These are phyloP conservation scores for Chenopodium quinoa DNA, from an alignment of 148 eudicot species.

Conservation along the genomic window DNA sequence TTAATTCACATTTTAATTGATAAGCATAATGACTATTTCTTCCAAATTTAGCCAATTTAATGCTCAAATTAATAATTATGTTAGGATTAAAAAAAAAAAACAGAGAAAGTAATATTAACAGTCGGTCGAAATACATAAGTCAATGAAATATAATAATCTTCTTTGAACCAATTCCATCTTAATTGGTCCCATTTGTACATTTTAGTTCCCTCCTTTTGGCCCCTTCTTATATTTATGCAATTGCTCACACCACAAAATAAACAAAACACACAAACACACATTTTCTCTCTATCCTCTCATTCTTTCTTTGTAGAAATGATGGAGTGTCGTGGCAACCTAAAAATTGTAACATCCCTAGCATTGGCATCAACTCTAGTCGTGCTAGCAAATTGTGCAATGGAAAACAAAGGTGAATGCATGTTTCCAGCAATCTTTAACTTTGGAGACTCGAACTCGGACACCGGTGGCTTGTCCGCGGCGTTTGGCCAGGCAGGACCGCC, in stretches of 20 bases:
- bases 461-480: slow-evolving; percentile 83
- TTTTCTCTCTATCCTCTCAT: neutral
- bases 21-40: too few relatives aligned
- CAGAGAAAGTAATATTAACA: too few relatives aligned
- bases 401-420: slow-evolving; percentile 30
- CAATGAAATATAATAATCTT: too few relatives aligned
- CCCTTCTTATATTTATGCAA: too few relatives aligned
- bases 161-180: too few relatives aligned
- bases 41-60: too few relatives aligned
- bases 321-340: neutral
- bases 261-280: neutral
- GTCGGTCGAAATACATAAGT: too few relatives aligned
- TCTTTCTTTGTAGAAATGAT: neutral
- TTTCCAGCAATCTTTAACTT: slow-evolving; percentile 86
- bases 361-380: neutral
- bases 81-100: too few relatives aligned
- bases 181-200: too few relatives aligned
- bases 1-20: too few relatives aligned
- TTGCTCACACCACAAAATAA: neutral
- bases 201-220: too few relatives aligned
- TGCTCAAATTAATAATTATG: too few relatives aligned
- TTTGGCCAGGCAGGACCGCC: slow-evolving; percentile 76
- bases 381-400: neutral
- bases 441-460: slow-evolving; percentile 92
- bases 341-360: neutral